Base-by-base conservation (phyloP, 306 rosid species). In the Inga leiocalycina region DNA sequence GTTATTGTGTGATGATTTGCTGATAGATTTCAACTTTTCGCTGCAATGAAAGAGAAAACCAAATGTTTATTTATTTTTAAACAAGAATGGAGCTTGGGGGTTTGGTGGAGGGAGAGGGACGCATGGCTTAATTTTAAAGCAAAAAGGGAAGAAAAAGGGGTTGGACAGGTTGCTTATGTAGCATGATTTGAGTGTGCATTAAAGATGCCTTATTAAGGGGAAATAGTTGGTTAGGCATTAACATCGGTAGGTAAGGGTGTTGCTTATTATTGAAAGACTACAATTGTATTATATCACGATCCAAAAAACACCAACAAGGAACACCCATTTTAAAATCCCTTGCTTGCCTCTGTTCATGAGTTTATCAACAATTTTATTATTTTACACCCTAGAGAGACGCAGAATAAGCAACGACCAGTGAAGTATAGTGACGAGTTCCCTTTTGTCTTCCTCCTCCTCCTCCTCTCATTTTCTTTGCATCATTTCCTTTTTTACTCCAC, bases 21-120 rank as follows among this genome's bases (percentile, higher is more conserved):
- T 79, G 52, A 49, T 79, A 77, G 78, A 67, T 86, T 84, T 88
- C 88, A 86, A 89, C 70, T 79, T 72, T 85, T 84, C 14, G 81
- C 44, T 51, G 89, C 91, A 89, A 81, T 85, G 35, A 22, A 71
- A 75, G 67, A 61, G 51, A 75, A 59, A 76, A 83, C 68, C 79
- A 79, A 24, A 24, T 19, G 43, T 39, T 39, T 39, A 0, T 39
- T 39, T 39, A 5, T 39, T 5, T 59, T 79, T 78, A 4, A 43
- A 54, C 43, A 59, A 85, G 79, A 85, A 82, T 77, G 71, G 72
- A 49, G 71, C 74, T 22, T 11, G 6, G 52, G 39, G 39, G 91
- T 88, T 90, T 88, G 94, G 89, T 89, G 89, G 89, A 79, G 71
- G 24, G 80, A 85, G 91, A 84, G 90, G 84, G 86, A 78, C 90